Evolutionary conservation across 345 rosid species (phyloP).

Genomic region (Hypericum androsaemum): DNA sequence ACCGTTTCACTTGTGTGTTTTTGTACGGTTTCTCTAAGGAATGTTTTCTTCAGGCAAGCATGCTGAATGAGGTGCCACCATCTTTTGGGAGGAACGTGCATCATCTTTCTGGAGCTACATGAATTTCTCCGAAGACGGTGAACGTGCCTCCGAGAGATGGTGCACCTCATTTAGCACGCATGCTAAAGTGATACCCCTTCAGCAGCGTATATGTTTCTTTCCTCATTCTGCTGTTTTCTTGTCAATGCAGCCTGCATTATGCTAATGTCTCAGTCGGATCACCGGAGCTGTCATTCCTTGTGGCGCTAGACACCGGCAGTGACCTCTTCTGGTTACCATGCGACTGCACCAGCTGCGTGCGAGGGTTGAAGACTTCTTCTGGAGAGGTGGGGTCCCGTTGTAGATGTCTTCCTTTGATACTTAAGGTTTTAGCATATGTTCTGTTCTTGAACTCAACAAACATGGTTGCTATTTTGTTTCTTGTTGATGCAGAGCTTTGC

Average conservation of each 20-base stretch:
- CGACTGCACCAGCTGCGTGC: constrained; percentile 65
- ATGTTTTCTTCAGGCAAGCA: too few relatives aligned
- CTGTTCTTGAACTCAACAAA: background rate
- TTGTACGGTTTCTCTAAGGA: too few relatives aligned
- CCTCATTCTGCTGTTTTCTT: constrained; percentile 6
- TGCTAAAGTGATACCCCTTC: too few relatives aligned
- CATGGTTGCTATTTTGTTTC: background rate
- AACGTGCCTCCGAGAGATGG: too few relatives aligned
- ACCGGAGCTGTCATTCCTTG: constrained; percentile 79
- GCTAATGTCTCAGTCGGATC: constrained; percentile 77
- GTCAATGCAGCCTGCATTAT: constrained; percentile 61
- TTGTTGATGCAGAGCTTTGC: constrained; percentile 45
- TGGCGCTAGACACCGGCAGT: constrained; percentile 84
- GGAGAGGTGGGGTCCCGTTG: constrained; percentile 42
- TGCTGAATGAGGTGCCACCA: too few relatives aligned
- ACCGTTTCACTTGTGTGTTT: too few relatives aligned
- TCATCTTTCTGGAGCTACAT: too few relatives aligned
- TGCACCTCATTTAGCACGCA: too few relatives aligned
- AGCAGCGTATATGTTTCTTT: background rate
- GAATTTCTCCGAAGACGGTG: too few relatives aligned
- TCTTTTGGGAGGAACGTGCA: too few relatives aligned
- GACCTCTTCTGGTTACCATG: constrained; percentile 95
- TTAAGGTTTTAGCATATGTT: background rate
- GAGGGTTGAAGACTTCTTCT: constrained; percentile 46
- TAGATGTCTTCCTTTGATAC: background rate